Base-by-base conservation (phyloP, 495 filamentous ascomycete genomes). In the Aspergillus heteromorphus region DNA sequence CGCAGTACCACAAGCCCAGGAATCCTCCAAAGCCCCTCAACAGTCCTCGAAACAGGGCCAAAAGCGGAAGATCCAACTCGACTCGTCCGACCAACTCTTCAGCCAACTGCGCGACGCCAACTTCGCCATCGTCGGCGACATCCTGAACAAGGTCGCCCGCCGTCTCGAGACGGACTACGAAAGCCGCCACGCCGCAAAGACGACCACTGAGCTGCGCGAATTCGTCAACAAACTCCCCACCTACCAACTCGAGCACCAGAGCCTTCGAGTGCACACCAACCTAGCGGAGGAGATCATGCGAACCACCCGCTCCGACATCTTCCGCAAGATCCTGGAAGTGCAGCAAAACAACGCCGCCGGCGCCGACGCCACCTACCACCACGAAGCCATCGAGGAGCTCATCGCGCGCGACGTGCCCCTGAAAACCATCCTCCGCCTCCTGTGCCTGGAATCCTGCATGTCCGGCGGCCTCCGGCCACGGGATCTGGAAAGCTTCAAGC, bases 291-390 rank as follows among this genome's bases (percentile, higher is more conserved):
- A 97, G 56, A 95, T 97, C 52, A 87, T 93, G 80, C 90, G 92
- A 63, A 79, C 89, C 58, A 99, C 95, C 1, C 79, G 87, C 27
- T 83, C 88, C 11, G 92, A 97, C 56, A 82, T 85, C 51, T 99
- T 97, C 73, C 88, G 83, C 57, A 87, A 88, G 59, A 76, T 88
- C 34, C 75, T 97, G 1, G 95, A 97, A 70, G 87, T 97, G 8
- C 95, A 99, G 66, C 95, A 97, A 69, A 95, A 95, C 62, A 81
- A 96, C 51, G 91, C 89, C n/a, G 90, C 90, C 2, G 93, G 92
- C 45, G 80, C 88, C 18, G 93, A 98, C 63, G 85, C 92, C 13
- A 87, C 83, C 16, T 87, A 87, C 17, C 89, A 95, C 68, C 90
- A 95, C 64, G 90, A 95, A 23, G 81, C 82, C 2, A 89, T 99